A percentile compares a stretch with the other conserved stretches of the same genome.
Evolutionary conservation across 2,329 filamentous ascomycete genomes (phyloP).

Genomic region (Mycosphaerella arachidis): DNA sequence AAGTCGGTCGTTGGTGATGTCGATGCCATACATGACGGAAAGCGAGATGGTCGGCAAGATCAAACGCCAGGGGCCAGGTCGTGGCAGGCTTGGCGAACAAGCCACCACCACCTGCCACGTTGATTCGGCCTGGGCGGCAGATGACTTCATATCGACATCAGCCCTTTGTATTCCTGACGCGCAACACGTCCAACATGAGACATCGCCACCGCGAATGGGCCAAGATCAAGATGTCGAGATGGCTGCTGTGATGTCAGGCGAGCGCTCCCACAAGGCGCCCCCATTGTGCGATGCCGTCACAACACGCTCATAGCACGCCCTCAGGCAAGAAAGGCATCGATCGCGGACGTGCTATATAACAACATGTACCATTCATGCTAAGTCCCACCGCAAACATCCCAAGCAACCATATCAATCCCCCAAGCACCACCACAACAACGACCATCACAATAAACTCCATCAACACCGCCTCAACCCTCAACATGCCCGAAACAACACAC

Average conservation of each 20-base stretch:
- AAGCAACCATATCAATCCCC: not conserved
- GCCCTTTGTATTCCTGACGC: not conserved
- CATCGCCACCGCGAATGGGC: not conserved
- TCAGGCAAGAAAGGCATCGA: not conserved
- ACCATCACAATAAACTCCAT: not conserved
- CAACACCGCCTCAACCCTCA: constrained; percentile 1
- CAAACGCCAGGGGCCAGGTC: not conserved
- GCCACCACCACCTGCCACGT: too few species aligned
- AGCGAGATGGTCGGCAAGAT: not conserved
- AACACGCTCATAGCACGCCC: not conserved
- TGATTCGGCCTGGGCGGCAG: too few species aligned
- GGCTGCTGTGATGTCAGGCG: not conserved
- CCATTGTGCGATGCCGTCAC: not conserved
- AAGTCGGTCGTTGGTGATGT: not conserved
- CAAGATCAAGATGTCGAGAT: not conserved
- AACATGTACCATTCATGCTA: not conserved
- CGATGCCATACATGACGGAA: not conserved
- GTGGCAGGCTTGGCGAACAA: not conserved
- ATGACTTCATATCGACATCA: not conserved
- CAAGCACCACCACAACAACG: not conserved
- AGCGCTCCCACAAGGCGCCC: not conserved
- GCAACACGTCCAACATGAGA: not conserved
- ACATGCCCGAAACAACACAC: constrained; percentile 9
- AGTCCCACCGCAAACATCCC: not conserved
- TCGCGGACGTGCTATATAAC: not conserved